phyloP scores from a whole-genome alignment of 768 basidiomycete species.

The Amanita rubescens region DNA sequence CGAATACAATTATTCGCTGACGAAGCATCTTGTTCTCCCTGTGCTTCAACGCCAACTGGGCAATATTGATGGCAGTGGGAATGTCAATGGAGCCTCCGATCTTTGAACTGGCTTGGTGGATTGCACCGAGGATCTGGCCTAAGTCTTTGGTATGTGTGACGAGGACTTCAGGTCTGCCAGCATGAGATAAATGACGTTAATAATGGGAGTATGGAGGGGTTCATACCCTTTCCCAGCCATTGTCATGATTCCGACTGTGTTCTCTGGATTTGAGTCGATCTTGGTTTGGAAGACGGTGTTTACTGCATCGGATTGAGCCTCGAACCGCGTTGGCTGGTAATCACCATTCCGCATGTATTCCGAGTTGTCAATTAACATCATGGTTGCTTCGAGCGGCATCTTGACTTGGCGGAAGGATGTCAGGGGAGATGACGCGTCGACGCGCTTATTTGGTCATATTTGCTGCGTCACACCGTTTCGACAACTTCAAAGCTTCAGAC shows the following conservation, averaged over 20 bases:
- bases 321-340: conserved; percentile 79
- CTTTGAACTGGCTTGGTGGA: conserved; percentile 63
- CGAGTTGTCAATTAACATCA: conserved; percentile 97
- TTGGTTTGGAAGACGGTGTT: conserved; percentile 88
- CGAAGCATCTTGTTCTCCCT: conserved; percentile 97
- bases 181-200: background rate
- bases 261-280: conserved; percentile 94
- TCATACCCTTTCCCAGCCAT: conserved; percentile 94
- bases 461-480: too few relatives aligned
- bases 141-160: conserved; percentile 95
- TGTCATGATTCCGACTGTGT: conserved; percentile 95
- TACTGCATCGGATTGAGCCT: conserved; percentile 89
- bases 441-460: conserved; percentile 13
- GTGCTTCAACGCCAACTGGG: conserved; percentile 95
- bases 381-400: conserved; percentile 97
- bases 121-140: conserved; percentile 79
- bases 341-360: conserved; percentile 97
- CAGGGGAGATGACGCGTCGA: conserved; percentile 26
- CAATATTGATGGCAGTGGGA: conserved; percentile 85
- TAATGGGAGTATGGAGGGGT: background rate
- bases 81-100: conserved; percentile 83
- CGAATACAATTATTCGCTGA: conserved; percentile 92
- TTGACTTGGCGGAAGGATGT: conserved; percentile 20
- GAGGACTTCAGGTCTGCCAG: conserved; percentile 80
- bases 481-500: too few relatives aligned